Conservation (phyloP, 2,329 filamentous ascomycete species). For the Amesomyces nigricolor region DNA sequence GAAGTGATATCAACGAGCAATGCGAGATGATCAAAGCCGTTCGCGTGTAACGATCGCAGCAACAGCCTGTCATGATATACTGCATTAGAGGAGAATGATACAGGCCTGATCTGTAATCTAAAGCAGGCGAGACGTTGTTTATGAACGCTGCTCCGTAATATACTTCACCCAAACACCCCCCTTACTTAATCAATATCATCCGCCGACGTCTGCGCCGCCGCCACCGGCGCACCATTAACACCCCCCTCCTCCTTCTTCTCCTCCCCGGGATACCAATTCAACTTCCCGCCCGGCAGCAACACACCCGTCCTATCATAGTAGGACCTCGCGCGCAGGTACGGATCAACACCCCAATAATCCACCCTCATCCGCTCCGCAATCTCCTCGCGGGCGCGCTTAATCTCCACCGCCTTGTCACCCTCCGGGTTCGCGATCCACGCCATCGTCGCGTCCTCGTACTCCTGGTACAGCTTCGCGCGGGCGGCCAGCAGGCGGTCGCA, state of each 20-base stretch:
- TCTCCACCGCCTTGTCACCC: slow-evolving; percentile 40
- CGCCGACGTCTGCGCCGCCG: slow-evolving; percentile 30
- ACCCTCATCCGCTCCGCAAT: slow-evolving; percentile 59
- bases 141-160: slow-evolving; percentile 5
- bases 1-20: not conserved
- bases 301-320: slow-evolving; percentile 78
- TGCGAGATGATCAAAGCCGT: not conserved
- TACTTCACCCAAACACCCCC: not conserved
- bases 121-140: not conserved
- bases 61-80: no score
- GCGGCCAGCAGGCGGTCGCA: slow-evolving; percentile 58
- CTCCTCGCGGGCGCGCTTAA: slow-evolving; percentile 52
- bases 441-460: slow-evolving; percentile 69
- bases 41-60: not conserved
- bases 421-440: slow-evolving; percentile 62
- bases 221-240: slow-evolving; percentile 14
- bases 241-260: slow-evolving; percentile 17
- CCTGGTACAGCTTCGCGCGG: slow-evolving; percentile 59
- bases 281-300: slow-evolving; percentile 58
- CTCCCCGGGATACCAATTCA: slow-evolving; percentile 59
- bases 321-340: slow-evolving; percentile 76
- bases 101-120: not conserved
- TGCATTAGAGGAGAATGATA: not conserved
- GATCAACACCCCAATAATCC: slow-evolving; percentile 88
- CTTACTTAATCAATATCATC: slow-evolving; percentile 41